Evolutionary conservation across 768 basidiomycete species (phyloP), one percentile per base, ranked within the genome.

Genomic region (Strobilomyces dryophilus): DNA sequence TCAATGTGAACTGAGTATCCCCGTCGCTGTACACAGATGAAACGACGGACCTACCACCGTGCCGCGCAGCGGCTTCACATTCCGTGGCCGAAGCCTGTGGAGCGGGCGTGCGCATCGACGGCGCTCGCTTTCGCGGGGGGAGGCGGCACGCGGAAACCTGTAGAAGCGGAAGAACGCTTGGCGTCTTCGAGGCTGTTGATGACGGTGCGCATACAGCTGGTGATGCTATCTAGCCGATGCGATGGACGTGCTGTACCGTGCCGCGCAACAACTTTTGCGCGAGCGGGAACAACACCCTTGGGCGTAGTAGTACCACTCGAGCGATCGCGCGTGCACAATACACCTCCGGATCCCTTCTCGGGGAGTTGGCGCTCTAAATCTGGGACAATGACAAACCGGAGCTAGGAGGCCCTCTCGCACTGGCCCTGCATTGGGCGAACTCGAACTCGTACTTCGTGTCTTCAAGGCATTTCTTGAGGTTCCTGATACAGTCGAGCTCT

Each of bases 261-360:
- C 92, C 93, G 41, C 77, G 78, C 56, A 97, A 70, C 62, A 95
- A 62, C 65, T 87, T 88, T 66, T 83, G 82, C 0, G 93, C 92
- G n/a, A 95, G 73, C 21, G 87, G 89, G 74, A 89, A 89, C 41
- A 92, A 69, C 10, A 97, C 86, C 60, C 87, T 81, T 47, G 85
- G 85, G 47, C 89, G 76, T 5, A n/a, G n/a, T n/a, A n/a, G n/a
- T n/a, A 95, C 89, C 20, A 43, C 24, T 6, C 93, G 74, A 9
- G 89, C 89, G 50, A 95, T 90, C 7, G 91, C 88, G 31, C 93
- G 77, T 0, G 93, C 93, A 21, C 93, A 93, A 66, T 94, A 95
- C 24, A 85, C 69, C 44, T 89, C 83, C 4, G 90, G 93, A 66
- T 90, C 24, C 24, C 24, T 4, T n/a, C 37, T 73, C 72, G 1